Evolutionary conservation across 1,139 yeast genomes (phyloP), one percentile per base, ranked within the genome.

Genomic region (Trichomonascaceae sp.): DNA sequence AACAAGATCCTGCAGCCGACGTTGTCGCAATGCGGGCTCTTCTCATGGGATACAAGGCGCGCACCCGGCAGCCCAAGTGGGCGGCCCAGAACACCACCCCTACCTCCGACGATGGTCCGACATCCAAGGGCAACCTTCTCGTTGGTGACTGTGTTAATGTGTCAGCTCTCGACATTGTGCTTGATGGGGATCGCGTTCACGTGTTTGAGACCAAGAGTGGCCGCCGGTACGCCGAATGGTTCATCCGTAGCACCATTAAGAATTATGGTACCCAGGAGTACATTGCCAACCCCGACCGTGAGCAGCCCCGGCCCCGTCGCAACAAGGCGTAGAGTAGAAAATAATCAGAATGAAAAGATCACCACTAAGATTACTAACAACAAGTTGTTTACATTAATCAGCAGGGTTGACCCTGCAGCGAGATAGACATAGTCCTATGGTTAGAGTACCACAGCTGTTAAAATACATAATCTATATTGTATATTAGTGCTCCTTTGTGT

Each of bases 181-280:
- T 66, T 27, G 59, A 57, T 26, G 54, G 56, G 38, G 67, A 62
- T 39, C 42, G 62, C 35, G 56, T 66, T 37, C 62, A 64, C 44
- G 64, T 66, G 34, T 56, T 65, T 32, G 69, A 65, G 47, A 54
- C 62, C 33, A 64, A 64, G 46, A 56, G 55, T 26, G 63, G 65
- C 28, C 55, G 69, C 43, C 60, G 60, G 48, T 65, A 59, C 39
- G 65, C 65, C 30, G 69, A 66, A 43, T 66, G 69, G 70, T 66
- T 66, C 40, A 53, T 65, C 38, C 60, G 70, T 45, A 65, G 64
- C 52, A 60, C 66, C 20, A 49, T 46, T 39, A 65, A 63, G 52
- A 64, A 64, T 49, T 60, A 62, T 38, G 48, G 54, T 31, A 62
- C 58, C 13, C 67, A 63, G 44, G 70, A 65, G 31, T 51, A 45